These are phyloP conservation scores for Mucor sp. DNA, from an alignment of 371 early-diverging fungal species.

Conservation along the genomic window DNA sequence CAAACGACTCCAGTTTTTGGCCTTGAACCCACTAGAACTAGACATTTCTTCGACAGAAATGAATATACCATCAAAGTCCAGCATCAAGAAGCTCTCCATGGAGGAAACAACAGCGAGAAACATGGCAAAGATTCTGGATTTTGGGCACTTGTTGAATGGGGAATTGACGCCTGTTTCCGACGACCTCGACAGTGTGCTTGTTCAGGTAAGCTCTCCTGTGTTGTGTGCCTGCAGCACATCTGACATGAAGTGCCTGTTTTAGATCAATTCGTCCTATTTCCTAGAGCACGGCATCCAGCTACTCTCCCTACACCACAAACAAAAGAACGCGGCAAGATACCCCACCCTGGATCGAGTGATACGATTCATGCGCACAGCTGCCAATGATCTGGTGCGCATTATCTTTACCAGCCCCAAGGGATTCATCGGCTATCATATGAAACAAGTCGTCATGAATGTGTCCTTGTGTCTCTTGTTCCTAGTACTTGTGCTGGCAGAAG, in stretches of 20 bases:
- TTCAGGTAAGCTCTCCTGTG: constrained; percentile 24
- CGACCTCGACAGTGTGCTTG: constrained; percentile 28
- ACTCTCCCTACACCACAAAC: constrained; percentile 33
- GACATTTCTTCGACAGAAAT: constrained; percentile 64
- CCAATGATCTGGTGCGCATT: constrained; percentile 18
- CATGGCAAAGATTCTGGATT: constrained; percentile 22
- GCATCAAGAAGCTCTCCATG: not conserved
- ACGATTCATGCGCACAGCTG: not conserved
- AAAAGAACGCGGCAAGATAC: constrained; percentile 14
- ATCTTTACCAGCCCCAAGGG: constrained; percentile 24
- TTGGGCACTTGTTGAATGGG: constrained; percentile 20
- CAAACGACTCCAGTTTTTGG: constrained; percentile 67
- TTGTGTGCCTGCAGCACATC: not conserved
- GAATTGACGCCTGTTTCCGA: constrained; percentile 9
- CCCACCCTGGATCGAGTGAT: constrained; percentile 2
- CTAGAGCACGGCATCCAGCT: constrained; percentile 43
- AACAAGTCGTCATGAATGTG: constrained; percentile 30
- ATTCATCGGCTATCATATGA: constrained; percentile 34
- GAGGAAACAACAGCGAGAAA: constrained; percentile 14
- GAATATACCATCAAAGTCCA: constrained; percentile 4
- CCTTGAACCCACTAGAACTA: constrained; percentile 69
- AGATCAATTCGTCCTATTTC: constrained; percentile 57
- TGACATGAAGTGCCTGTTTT: not conserved
- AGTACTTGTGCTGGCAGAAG: constrained; percentile 49
- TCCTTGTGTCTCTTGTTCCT: constrained; percentile 47